Evolutionary conservation across 1,139 yeast genomes (phyloP).

Genomic region (Debaryomycetaceae sp.): DNA sequence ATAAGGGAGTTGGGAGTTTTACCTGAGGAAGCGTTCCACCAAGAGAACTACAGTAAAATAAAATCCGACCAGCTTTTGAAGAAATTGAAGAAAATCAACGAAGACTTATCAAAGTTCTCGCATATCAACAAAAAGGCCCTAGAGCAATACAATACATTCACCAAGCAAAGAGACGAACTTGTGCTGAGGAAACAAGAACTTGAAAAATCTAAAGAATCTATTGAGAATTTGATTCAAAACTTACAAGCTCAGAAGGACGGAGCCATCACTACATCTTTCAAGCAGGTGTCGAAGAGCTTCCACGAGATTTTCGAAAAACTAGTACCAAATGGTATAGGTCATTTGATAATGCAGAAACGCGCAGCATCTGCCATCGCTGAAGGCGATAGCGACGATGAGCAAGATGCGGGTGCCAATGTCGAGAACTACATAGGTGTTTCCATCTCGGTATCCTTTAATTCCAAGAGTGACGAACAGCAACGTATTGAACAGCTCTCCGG

Average conservation of each 20-base stretch:
- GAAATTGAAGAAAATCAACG: slow-evolving; percentile 56
- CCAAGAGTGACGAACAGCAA: slow-evolving; percentile 81
- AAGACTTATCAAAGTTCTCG: slow-evolving; percentile 57
- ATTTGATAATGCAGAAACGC: slow-evolving; percentile 59
- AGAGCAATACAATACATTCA: slow-evolving; percentile 76
- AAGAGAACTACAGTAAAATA: slow-evolving; percentile 36
- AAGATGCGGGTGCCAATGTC: slow-evolving; percentile 25
- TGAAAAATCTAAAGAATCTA: slow-evolving; percentile 66
- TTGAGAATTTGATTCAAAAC: slow-evolving; percentile 67
- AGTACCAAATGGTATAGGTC: slow-evolving; percentile 83
- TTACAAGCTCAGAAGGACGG: slow-evolving; percentile 77
- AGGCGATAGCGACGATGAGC: slow-evolving; percentile 18
- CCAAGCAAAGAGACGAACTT: slow-evolving; percentile 68
- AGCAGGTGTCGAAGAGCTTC: slow-evolving; percentile 72
- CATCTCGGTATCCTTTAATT: slow-evolving; percentile 86
- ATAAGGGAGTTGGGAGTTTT: slow-evolving; percentile 82
- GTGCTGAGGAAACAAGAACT: slow-evolving; percentile 65
- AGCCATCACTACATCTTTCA: slow-evolving; percentile 77
- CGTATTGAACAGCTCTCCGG: slow-evolving; percentile 91
- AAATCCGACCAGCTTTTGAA: slow-evolving; percentile 53
- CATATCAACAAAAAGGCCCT: slow-evolving; percentile 89
- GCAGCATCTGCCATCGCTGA: slow-evolving; percentile 9
- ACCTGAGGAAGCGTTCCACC: slow-evolving; percentile 76
- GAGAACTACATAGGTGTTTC: slow-evolving; percentile 79
- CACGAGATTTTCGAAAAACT: slow-evolving; percentile 69